phyloP scores from a whole-genome alignment of 345 rosid genomes.

The Camelina neglecta region DNA sequence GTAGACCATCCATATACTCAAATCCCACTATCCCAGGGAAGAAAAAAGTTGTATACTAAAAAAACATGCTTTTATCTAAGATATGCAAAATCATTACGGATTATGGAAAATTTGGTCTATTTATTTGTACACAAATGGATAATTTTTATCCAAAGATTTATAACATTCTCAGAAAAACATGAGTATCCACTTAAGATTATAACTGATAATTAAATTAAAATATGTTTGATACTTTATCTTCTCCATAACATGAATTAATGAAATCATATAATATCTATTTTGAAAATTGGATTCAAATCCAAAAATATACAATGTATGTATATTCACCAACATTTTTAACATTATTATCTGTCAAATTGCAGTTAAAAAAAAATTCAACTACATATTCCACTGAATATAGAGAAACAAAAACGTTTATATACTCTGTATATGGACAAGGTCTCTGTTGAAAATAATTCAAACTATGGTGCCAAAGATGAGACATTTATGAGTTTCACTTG shows the following conservation, averaged over 20 bases:
- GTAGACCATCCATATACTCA: constrained; percentile 22
- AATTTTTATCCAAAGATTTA: neutral
- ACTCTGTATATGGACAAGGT: constrained; percentile 37
- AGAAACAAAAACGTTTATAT: neutral
- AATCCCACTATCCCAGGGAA: constrained; percentile 15
- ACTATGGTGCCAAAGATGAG: constrained; percentile 14
- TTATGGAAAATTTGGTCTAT: neutral
- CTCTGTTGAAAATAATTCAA: constrained; percentile 22
- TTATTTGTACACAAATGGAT: neutral
- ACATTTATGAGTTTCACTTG: constrained; percentile 43
- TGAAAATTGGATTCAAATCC: constrained; percentile 9
- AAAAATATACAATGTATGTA: neutral
- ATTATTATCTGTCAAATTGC: constrained; percentile 26
- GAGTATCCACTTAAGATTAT: neutral
- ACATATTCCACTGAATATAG: constrained; percentile 1
- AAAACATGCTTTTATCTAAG: constrained; percentile 35
- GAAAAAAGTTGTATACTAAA: neutral
- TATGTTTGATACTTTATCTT: too few relatives aligned
- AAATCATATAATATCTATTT: too few relatives aligned
- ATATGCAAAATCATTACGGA: constrained; percentile 28
- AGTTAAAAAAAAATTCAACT: constrained; percentile 5
- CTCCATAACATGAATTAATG: too few relatives aligned
- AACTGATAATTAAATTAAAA: too few relatives aligned
- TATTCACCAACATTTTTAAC: neutral
- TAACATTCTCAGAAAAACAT: neutral